Percentiles rank a stretch among this genome's conserved stretches.
Evolutionary conservation across 495 filamentous ascomycete genomes (phyloP).

Genomic region (Podospora pseudopauciseta): DNA sequence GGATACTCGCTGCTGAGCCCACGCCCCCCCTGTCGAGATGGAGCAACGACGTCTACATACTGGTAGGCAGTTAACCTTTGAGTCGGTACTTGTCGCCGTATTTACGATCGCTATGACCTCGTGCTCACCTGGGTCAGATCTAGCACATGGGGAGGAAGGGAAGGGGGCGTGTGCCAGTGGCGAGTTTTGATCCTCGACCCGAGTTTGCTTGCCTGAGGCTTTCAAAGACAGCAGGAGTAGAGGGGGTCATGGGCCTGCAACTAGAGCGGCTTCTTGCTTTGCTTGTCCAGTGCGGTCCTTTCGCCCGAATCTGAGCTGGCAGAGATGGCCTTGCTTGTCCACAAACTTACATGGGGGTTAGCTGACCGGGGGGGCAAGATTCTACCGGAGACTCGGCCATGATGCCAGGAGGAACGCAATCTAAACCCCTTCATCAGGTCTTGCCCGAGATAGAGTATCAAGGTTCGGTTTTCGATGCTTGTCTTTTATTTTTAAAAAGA

Average conservation of each 20-base stretch:
- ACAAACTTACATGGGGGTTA: slow-evolving; percentile 28
- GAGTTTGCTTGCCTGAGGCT: slow-evolving; percentile 24
- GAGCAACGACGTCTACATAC: neutral
- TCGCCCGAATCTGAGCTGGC: slow-evolving; percentile 27
- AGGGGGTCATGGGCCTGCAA: slow-evolving; percentile 27
- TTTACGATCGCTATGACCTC: neutral
- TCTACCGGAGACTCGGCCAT: slow-evolving; percentile 18
- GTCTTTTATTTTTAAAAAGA: slow-evolving; percentile 27
- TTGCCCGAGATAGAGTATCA: slow-evolving; percentile 22
- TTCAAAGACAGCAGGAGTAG: slow-evolving; percentile 14
- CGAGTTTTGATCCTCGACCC: slow-evolving; percentile 8
- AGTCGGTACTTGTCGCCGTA: neutral
- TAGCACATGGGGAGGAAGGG: neutral
- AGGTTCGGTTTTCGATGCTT: slow-evolving; percentile 17
- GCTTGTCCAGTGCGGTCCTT: slow-evolving; percentile 34
- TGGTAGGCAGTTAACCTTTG: neutral
- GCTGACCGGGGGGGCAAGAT: slow-evolving; percentile 13
- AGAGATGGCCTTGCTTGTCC: slow-evolving; percentile 14
- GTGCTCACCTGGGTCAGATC: neutral
- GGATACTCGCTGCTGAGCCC: slow-evolving; percentile 12
- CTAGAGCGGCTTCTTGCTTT: slow-evolving; percentile 35
- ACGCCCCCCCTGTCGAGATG: neutral
- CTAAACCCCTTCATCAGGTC: slow-evolving; percentile 22
- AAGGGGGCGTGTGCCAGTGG: slow-evolving; percentile 11
- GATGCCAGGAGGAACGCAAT: slow-evolving; percentile 24